Evolutionary conservation across 2,329 filamentous ascomycete genomes (phyloP).

Genomic region (Xylaria polymorpha): DNA sequence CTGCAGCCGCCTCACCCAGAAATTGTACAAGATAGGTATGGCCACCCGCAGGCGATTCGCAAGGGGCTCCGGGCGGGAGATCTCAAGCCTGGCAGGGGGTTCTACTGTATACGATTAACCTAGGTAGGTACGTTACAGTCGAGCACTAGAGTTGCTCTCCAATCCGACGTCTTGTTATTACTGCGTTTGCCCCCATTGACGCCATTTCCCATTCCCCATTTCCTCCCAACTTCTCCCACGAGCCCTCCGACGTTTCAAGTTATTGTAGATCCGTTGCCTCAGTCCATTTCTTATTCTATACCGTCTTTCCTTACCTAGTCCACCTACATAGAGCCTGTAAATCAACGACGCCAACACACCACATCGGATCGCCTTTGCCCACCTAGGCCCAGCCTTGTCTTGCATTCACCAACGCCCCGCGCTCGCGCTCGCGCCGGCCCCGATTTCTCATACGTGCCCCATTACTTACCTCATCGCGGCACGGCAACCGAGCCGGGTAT

Average conservation of each 20-base stretch:
- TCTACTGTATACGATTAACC: not conserved
- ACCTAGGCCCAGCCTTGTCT: not conserved
- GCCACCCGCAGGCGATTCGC: constrained; percentile 16
- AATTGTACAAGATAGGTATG: constrained; percentile 14
- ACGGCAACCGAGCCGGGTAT: constrained; percentile 25
- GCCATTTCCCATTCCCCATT: constrained; percentile 13
- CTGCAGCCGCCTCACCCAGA: constrained; percentile 29
- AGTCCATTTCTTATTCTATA: not conserved
- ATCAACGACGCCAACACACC: constrained; percentile 8
- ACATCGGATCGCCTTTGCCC: not conserved
- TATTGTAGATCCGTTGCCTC: constrained; percentile 24
- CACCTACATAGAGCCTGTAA: constrained; percentile 14
- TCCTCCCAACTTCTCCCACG: constrained; percentile 10
- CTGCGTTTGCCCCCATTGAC: constrained; percentile 20
- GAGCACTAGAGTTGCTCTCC: constrained; percentile 13
- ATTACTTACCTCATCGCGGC: constrained; percentile 9
- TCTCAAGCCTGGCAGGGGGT: constrained; percentile 5
- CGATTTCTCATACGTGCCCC: not conserved
- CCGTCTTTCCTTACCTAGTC: not conserved
- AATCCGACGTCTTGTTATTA: constrained; percentile 22
- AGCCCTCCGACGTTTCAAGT: constrained; percentile 1
- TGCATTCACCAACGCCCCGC: constrained; percentile 7
- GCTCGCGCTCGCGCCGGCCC: not conserved
- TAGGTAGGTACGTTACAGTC: not conserved
- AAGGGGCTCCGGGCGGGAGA: not conserved